Percentiles rank a stretch among this genome's conserved stretches.
Evolutionary conservation across 1,284 basidiomycete genomes (phyloP).

Genomic region (Tilletiopsis washingtonensis): DNA sequence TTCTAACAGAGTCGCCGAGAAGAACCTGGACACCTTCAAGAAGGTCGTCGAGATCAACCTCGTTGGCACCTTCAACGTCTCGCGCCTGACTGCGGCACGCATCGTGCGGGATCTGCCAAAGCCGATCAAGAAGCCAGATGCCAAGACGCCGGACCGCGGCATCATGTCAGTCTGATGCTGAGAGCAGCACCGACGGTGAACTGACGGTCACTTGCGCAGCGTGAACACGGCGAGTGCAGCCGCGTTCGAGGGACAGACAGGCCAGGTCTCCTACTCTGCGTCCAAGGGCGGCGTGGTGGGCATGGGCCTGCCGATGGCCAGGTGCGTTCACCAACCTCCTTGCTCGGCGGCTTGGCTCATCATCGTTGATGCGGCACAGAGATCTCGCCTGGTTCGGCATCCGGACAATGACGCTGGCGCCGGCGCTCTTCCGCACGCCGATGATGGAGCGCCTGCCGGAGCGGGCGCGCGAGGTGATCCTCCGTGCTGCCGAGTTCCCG

Average conservation of each 20-base stretch:
- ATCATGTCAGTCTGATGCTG: too few relatives aligned
- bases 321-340: too few relatives aligned
- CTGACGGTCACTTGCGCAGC: too few relatives aligned
- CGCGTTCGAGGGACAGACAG: conserved; percentile 47
- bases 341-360: too few relatives aligned
- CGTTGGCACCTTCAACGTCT: conserved; percentile 47
- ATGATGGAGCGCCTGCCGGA: conserved; percentile 44
- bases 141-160: conserved; percentile 34
- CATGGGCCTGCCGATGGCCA: conserved; percentile 46
- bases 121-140: conserved; percentile 17
- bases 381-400: conserved; percentile 47
- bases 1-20: background rate
- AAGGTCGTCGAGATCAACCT: conserved; percentile 45
- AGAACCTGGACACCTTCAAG: conserved; percentile 38
- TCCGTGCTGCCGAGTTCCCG: conserved; percentile 17
- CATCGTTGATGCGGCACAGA: conserved; percentile 2
- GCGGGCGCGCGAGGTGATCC: conserved; percentile 10
- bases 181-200: too few relatives aligned
- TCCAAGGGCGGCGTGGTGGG: conserved; percentile 45
- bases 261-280: conserved; percentile 43
- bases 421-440: conserved; percentile 44
- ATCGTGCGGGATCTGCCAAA: conserved; percentile 30
- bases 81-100: conserved; percentile 41
- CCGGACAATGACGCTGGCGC: conserved; percentile 35
- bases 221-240: conserved; percentile 44